phyloP scores from a whole-genome alignment of 73 alveolate genomes.

The Symbiodinium pilosum region DNA sequence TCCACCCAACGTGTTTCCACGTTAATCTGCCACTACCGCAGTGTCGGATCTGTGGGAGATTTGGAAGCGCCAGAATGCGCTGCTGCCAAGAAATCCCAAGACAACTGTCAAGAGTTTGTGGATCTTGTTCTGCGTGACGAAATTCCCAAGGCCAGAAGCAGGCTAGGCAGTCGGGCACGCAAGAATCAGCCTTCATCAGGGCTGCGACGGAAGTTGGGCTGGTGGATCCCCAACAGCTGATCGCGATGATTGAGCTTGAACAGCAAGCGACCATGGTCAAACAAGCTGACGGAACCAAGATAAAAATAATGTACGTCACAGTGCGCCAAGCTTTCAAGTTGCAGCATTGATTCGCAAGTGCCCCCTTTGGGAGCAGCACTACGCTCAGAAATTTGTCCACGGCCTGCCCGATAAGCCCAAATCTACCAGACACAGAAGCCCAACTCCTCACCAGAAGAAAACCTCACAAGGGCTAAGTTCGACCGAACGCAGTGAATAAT shows the following conservation, averaged over 20 bases:
- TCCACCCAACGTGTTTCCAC: background rate
- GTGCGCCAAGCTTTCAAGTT: background rate
- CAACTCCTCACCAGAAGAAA: background rate
- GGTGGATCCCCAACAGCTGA: slow-evolving; percentile 50
- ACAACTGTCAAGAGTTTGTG: background rate
- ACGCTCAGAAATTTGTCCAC: background rate
- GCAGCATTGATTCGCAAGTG: slow-evolving; percentile 43
- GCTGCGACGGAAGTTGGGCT: slow-evolving; percentile 8
- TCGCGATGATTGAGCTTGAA: slow-evolving; percentile 42
- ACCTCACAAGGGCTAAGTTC: background rate
- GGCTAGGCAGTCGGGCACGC: background rate
- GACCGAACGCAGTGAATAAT: background rate
- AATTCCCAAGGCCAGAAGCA: background rate
- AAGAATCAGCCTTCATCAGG: background rate
- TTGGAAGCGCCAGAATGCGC: background rate
- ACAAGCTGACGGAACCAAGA: background rate
- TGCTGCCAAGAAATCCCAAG: background rate
- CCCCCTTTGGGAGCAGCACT: slow-evolving; percentile 5
- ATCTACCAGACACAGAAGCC: background rate
- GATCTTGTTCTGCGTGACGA: background rate
- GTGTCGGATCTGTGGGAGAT: background rate
- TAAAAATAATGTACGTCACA: background rate
- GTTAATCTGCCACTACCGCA: background rate
- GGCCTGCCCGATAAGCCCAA: background rate
- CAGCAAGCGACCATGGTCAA: background rate